Base-by-base conservation (phyloP, 306 rosid genomes). In the Trifolium repens region DNA sequence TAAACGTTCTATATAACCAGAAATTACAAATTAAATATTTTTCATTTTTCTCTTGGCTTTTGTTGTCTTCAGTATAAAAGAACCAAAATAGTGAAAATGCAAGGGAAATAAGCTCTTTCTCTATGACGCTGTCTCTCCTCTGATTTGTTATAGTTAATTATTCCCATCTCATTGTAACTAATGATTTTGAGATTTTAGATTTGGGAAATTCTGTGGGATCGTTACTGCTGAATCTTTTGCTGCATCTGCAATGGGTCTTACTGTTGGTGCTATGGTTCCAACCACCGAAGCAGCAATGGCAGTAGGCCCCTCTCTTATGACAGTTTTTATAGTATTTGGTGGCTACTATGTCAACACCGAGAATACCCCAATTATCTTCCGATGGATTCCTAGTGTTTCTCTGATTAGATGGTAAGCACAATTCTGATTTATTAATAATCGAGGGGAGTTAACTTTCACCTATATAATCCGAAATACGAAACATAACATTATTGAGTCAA, bases 251-350 rank as follows among this genome's bases (percentile, higher is more conserved):
- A 91, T 94, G 98, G 98, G 97, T 76, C 96, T 94, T 52, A 86
- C 96, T 13, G 96, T 94, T 76, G 98, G 97, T 79, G 96, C 98
- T 44, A 88, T 91, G 97, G 98, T 87, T 85, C 94, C 98, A 71
- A 91, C 87, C 70, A 88, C 94, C 54, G 96, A 94, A 88, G 96
- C 98, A 69, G 97, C 97, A 61, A 85, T 94, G 94, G 96, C 92
- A 19, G 96, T 94, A 73, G 98, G 96, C 16, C 98, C 96, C 35
- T 90, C 97, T 71, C 91, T 94, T 55, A 90, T 94, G 98, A 91
- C 98, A 4, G 91, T 89, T 78, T 94, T 94, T 69, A 81, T 91
- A 9, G 96, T 94, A 62, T 94, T 94, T 87, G 98, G 98, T 77
- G 97, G 97, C 66, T 94, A 90, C 87, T 91, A 86, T 76, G 91